Base-by-base conservation (phyloP, 2,329 filamentous ascomycete species). In the Incumbomyces lentus region DNA sequence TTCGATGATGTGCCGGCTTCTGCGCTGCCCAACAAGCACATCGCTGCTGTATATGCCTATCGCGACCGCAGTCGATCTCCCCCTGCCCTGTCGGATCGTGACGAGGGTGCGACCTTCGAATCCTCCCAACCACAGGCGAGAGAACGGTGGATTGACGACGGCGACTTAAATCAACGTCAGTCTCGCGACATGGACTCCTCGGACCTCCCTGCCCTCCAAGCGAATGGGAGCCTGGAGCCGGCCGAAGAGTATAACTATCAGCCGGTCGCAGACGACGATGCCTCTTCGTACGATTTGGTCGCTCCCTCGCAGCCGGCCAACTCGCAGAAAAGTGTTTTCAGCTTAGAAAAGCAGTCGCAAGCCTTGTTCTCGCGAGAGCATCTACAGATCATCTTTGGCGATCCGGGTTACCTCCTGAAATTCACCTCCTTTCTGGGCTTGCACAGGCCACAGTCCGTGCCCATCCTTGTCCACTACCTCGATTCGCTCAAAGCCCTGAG, bases 401-500 rank as follows among this genome's bases (percentile, higher is more conserved):
- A 85, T 47, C 75, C 80, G 0, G 65, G 73, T 6, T 71, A 81
- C 17, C 67, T 86, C 1, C 69, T 79, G 43, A 74, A 72, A 37
- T 88, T 88, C 59, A 82, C 78, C 1, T 71, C 76, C 2, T 89
- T 84, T 55, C 67, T 88, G 2, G 74, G 75, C 48, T 62, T 68
- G 3, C 68, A 74, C 37, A 71, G 81, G 37, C 77, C 80, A 4
- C 65, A 73, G 16, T 85, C 82, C 0, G 68, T 85, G 2, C 75
- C 81, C 0, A 65, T 84, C 6, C 64, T 88, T 12, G 75, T 80
- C 19, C 85, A 86, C 65, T 86, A 86, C 53, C 69, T 87, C 1
- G 81, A 86, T 55, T 75, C 81, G 0, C 62, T 79, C 48, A 89
- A 88, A 58, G 82, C 83, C 1, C 62, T 86, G 11, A 76, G 78